phyloP scores from a whole-genome alignment of 2,329 filamentous ascomycete species.

The Lachnellula suecica region DNA sequence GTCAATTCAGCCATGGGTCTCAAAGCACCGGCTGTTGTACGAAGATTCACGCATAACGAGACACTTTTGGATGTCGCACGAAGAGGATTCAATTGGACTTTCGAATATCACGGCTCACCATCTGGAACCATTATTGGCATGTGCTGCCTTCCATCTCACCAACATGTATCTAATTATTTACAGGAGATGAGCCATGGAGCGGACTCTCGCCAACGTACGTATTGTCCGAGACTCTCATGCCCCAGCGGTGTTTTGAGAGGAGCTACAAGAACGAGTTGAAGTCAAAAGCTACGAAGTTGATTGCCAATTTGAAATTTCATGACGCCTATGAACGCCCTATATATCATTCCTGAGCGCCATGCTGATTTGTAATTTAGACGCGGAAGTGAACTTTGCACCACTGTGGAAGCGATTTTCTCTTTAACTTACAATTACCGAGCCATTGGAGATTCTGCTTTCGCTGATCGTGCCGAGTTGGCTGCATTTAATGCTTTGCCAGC shows the following conservation, averaged over 20 bases:
- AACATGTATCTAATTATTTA: neutral
- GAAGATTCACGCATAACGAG: slow-evolving; percentile 39
- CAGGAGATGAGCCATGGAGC: slow-evolving; percentile 37
- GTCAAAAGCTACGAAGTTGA: too few relatives aligned
- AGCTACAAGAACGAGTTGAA: too few relatives aligned
- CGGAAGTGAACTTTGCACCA: slow-evolving; percentile 35
- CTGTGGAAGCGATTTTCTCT: slow-evolving; percentile 36
- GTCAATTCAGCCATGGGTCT: slow-evolving; percentile 39
- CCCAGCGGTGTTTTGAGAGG: too few relatives aligned
- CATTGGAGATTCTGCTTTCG: slow-evolving; percentile 38
- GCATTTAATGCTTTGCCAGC: slow-evolving; percentile 56
- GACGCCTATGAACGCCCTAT: too few relatives aligned
- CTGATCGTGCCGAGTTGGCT: slow-evolving; percentile 50
- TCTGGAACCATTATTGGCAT: slow-evolving; percentile 43
- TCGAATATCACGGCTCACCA: slow-evolving; percentile 39
- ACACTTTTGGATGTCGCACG: slow-evolving; percentile 36
- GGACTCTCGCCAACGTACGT: slow-evolving; percentile 26
- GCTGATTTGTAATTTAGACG: neutral
- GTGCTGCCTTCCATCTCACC: slow-evolving; percentile 24
- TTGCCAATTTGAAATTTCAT: too few relatives aligned
- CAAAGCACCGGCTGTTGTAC: slow-evolving; percentile 40
- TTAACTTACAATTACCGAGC: slow-evolving; percentile 35
- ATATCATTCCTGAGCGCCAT: too few relatives aligned
- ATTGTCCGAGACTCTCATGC: too few relatives aligned
- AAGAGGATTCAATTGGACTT: slow-evolving; percentile 38